Evolutionary conservation across 495 filamentous ascomycete genomes (phyloP), one percentile per base, ranked within the genome.

Genomic region (Parachaetomium inaequale): DNA sequence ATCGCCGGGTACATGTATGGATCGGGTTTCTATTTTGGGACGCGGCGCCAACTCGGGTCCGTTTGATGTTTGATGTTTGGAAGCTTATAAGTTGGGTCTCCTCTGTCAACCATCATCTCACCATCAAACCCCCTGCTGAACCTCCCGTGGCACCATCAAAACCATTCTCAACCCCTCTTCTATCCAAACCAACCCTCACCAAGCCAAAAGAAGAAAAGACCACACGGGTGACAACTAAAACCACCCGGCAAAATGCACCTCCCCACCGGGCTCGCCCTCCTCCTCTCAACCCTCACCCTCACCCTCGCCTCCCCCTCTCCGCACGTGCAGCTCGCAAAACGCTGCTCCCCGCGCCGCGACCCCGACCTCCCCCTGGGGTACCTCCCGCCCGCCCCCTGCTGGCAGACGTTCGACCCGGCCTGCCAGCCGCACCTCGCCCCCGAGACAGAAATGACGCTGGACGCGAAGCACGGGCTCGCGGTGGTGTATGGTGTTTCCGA

Each of bases 311-410:
- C 40, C 2, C 17, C 40, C n/a, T 5, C 40, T 17, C 3, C n/a
- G 15, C 17, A 7, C n/a, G 15, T 3, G 1, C 40, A 17, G 7
- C 42, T 66, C 34, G 1, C 25, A 31, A 68, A 63, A 31, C 63
- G 69, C 32, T 71, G 69, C 69, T 59, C 66, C 12, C 69, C 69
- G 3, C 15, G n/a, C 4, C n/a, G 11, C 60, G 66, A 71, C 53
- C 62, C 64, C 14, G 66, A 69, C 15, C 58, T 65, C 52, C 38
- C 62, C 1, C 45, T 45, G 23, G 69, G 69, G 45, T 71, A 69
- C 59, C 53, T 58, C 47, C 69, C 69, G 3, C 69, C 69, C 2
- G 69, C 67, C 0, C 66, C 69, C 10, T 71, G 69, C 67, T 71
- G 69, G 69, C 69, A 71, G 54, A 59, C 57, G 10, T 65, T 67